These are phyloP conservation scores for Hypoxylon sp. DNA, from an alignment of 2,329 filamentous ascomycete genomes.

Conservation along the genomic window DNA sequence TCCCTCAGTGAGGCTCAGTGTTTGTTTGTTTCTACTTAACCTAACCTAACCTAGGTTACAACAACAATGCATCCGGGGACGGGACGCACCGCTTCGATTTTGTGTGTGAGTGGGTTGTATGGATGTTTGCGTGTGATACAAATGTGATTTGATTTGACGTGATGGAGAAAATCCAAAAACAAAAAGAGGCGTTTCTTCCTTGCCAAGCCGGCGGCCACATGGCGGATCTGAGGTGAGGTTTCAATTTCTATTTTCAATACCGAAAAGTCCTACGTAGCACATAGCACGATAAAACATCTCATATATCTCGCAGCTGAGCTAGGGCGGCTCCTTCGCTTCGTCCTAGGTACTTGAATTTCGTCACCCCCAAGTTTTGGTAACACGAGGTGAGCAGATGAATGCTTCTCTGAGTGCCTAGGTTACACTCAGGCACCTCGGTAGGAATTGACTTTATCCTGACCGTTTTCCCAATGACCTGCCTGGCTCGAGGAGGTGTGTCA, in stretches of 20 bases:
- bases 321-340: not conserved
- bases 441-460: not conserved
- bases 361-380: not conserved
- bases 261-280: not conserved
- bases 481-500: not conserved
- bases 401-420: slow-evolving; percentile 1
- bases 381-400: not conserved
- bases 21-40: not conserved
- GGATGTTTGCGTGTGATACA: slow-evolving; percentile 16
- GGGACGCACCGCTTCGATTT: slow-evolving; percentile 5
- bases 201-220: slow-evolving; percentile 24
- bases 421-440: not conserved
- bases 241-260: not conserved
- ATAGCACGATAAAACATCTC: not conserved
- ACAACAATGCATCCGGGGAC: not conserved
- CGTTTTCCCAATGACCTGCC: not conserved
- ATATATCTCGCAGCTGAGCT: slow-evolving; percentile 2
- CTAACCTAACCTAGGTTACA: slow-evolving; percentile 8
- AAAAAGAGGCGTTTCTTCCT: slow-evolving; percentile 7
- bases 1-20: slow-evolving; percentile 27
- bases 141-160: slow-evolving; percentile 27
- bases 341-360: not conserved
- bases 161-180: slow-evolving; percentile 8
- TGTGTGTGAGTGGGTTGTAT: not conserved
- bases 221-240: slow-evolving; percentile 17